Evolutionary conservation across 495 filamentous ascomycete species (phyloP), one percentile per base, ranked within the genome.

Genomic region (Aspergillus leporis): DNA sequence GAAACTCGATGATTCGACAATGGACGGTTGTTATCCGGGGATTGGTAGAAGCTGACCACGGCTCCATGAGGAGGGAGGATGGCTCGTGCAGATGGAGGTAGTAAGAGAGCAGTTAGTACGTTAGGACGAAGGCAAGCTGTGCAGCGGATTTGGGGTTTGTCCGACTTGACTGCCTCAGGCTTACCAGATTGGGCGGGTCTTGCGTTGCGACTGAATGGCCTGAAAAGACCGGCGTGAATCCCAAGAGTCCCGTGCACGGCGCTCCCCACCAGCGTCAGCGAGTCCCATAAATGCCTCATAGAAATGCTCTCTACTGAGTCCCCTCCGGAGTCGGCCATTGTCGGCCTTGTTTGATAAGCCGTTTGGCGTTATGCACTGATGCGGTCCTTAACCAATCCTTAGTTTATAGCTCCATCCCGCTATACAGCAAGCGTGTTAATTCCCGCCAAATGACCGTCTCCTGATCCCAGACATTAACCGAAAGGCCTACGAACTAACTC

Each of bases 221-320:
- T 47, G 43, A 47, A 41, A 41, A 19, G 61, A 36, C 55, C 50
- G 59, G 59, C 28, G 55, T 52, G 48, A 61, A 59, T 43, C 58
- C 51, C 55, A 58, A 53, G 55, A 49, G 61, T 63, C 61, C 61
- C 54, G 60, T 62, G 60, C 60, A 46, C 48, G 25, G 6, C 25
- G 38, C 38, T 41, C 38, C 38, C 38, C 38, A 41, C 38, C 38
- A 6, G 14, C n/a, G 55, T 62, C 55, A 18, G 30, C 43, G 52
- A 51, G 19, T 46, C 52, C 19, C 61, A 56, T 55, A 61, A 65
- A 65, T 65, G 55, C 63, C 59, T 61, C 63, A 66, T 66, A 62
- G 51, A 65, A 60, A 54, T 47, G 18, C 19, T 47, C 18, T 23
- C 18, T 45, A 47, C 21, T 14, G 19, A 23, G 8, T 45, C 19